Conservation (phyloP, 1,284 basidiomycete genomes). For the Apiotrichum akiyoshidainum region DNA sequence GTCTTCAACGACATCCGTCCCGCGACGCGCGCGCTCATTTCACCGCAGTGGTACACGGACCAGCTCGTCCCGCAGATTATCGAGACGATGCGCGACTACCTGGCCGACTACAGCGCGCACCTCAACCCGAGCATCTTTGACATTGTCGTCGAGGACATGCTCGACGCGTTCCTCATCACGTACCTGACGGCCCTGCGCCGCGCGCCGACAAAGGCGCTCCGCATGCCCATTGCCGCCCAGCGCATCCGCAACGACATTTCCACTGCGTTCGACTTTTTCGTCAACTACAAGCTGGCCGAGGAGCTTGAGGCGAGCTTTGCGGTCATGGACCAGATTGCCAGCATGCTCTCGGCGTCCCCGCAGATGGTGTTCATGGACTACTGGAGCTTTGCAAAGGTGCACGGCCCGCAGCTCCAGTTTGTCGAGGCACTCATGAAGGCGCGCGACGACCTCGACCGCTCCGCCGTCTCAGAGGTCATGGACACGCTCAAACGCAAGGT, state of each 20-base stretch:
- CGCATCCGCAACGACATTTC: conserved; percentile 78
- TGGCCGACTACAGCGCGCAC: conserved; percentile 83
- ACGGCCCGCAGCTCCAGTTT: conserved; percentile 89
- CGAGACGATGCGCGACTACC: conserved; percentile 95
- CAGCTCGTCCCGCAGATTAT: conserved; percentile 67
- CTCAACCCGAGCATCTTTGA: conserved; percentile 90
- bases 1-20: conserved; percentile 93
- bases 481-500: conserved; percentile 89
- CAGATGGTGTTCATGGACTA: conserved; percentile 93
- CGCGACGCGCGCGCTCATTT: conserved; percentile 82
- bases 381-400: conserved; percentile 91
- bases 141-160: conserved; percentile 84
- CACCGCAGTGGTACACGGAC: conserved; percentile 69
- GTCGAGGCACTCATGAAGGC: conserved; percentile 86
- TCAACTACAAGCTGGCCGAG: conserved; percentile 68
- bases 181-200: conserved; percentile 87
- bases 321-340: conserved; percentile 78
- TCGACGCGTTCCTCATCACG: conserved; percentile 84
- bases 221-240: conserved; percentile 77
- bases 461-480: conserved; percentile 85
- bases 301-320: conserved; percentile 82
- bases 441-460: conserved; percentile 84
- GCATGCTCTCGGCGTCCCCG: conserved; percentile 82
- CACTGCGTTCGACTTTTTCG: conserved; percentile 76
- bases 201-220: conserved; percentile 67